Base-by-base conservation (phyloP, 768 basidiomycete species). In the Rhodocollybia butyracea region DNA sequence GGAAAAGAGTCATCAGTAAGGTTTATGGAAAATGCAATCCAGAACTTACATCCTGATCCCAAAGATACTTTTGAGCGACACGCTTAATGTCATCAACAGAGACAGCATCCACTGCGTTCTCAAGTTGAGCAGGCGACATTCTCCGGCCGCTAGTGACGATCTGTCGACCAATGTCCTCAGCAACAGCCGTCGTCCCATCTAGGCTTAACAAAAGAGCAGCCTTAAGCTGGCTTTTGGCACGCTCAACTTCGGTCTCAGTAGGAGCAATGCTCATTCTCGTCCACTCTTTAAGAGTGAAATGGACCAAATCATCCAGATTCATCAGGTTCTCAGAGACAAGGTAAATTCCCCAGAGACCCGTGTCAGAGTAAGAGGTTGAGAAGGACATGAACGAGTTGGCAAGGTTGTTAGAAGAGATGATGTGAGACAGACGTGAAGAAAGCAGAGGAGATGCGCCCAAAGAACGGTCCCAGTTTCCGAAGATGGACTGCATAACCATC, bases 341-440 rank as follows among this genome's bases (percentile, higher is more conserved):
- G 80, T 99, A 98, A 73, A 98, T 93, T 64, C 96, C 96, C 97
- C 96, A 99, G 31, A 98, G 85, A 56, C 97, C 97, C 19, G 95
- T 98, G 72, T 99, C 97, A 5, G 94, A 94, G 79, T 99, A 99
- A 5, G 90, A 93, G 1, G 96, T 98, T 17, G 94, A 96, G 87
- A 98, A 99, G 51, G 90, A 92, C 92, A 98, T 96, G 88, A 91
- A 99, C 56, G 89, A 93, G 80, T 98, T 99, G 66, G 97, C 97
- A 68, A 98, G 92, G 80, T 92, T 91, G 82, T 98, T 87, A 52
- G 81, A 78, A 34, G 93, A 91, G 64, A 98, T 81, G 70, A 94
- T 89, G 71, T 95, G 89, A 24, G 90, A 91, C 53, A 99, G 86
- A 50, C 89, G 85, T 50, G 94, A 97, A 57, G 91, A 94, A 60